Conservation (phyloP, 2,329 filamentous ascomycete species). For the Venturia aucupariae region DNA sequence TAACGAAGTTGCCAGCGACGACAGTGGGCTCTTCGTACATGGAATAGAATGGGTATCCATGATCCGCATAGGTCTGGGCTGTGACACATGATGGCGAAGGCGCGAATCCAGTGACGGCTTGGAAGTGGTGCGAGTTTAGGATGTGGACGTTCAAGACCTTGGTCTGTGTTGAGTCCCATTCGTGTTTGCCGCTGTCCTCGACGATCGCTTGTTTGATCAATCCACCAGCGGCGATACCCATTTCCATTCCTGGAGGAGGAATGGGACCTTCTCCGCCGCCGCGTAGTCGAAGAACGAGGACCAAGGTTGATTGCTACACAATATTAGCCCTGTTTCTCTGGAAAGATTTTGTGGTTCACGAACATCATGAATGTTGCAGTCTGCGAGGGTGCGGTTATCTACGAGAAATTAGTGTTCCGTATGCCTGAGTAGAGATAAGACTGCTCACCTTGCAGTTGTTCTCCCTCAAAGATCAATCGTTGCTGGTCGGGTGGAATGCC, state of each 20-base stretch:
- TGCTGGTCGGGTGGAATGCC: slow-evolving; percentile 50
- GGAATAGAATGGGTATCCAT: slow-evolving; percentile 31
- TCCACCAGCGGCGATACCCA: slow-evolving; percentile 34
- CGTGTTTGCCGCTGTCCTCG: background rate
- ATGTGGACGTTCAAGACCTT: slow-evolving; percentile 33
- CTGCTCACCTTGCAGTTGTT: slow-evolving; percentile 29
- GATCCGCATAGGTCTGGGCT: slow-evolving; percentile 25
- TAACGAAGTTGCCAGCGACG: slow-evolving; percentile 22
- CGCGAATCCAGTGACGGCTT: slow-evolving; percentile 27
- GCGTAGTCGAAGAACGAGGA: slow-evolving; percentile 65
- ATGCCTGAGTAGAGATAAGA: no score
- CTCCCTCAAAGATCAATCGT: slow-evolving; percentile 49
- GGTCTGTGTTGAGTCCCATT: slow-evolving; percentile 26
- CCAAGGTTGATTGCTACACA: slow-evolving; percentile 48
- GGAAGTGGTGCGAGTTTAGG: slow-evolving; percentile 29
- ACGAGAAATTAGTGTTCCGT: slow-evolving; percentile 29
- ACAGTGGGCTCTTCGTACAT: slow-evolving; percentile 24
- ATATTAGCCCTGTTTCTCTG: no score
- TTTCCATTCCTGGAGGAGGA: slow-evolving; percentile 17
- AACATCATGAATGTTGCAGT: slow-evolving; percentile 26
- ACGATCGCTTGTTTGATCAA: slow-evolving; percentile 33
- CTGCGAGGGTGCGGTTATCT: slow-evolving; percentile 45
- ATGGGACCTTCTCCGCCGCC: slow-evolving; percentile 30
- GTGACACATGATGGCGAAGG: slow-evolving; percentile 29
- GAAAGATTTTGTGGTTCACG: no score